These are phyloP conservation scores for Aurantiochytrium sp. DNA, from an alignment of 108 stramenopile species.

Conservation along the genomic window DNA sequence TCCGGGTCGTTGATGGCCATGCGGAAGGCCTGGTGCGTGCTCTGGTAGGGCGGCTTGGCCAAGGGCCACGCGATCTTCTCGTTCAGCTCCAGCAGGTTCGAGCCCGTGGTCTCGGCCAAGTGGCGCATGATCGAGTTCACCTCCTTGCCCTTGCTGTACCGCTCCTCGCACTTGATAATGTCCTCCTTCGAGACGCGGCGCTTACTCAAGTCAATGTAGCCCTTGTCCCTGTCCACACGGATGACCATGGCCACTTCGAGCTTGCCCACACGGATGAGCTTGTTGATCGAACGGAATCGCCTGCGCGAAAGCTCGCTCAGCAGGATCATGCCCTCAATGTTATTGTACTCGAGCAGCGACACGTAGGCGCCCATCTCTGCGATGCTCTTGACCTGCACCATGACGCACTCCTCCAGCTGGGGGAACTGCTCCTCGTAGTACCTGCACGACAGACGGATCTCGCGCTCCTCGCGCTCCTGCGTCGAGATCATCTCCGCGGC, in stretches of 20 bases:
- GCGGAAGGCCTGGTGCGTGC: constrained; percentile 95
- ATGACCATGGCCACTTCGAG: constrained; percentile 99
- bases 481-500: not conserved
- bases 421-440: constrained; percentile 96
- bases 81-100: constrained; percentile 83
- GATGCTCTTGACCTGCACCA: constrained; percentile 75
- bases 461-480: constrained; percentile 27
- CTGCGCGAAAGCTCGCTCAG: constrained; percentile 88
- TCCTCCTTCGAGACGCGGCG: constrained; percentile 95
- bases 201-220: constrained; percentile 98
- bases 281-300: constrained; percentile 98
- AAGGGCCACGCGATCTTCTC: constrained; percentile 94
- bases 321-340: constrained; percentile 97
- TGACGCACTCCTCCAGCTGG: constrained; percentile 87
- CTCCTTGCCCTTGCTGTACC: constrained; percentile 90
- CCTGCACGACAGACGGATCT: constrained; percentile 79
- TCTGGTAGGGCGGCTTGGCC: constrained; percentile 84
- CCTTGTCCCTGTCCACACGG: constrained; percentile 98
- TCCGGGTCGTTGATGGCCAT: constrained; percentile 33
- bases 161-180: constrained; percentile 91
- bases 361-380: constrained; percentile 99
- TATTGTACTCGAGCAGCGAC: constrained; percentile 93
- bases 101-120: constrained; percentile 82
- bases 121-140: constrained; percentile 76
- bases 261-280: constrained; percentile 92